A percentile compares a stretch with the other conserved stretches of the same genome.
These are phyloP conservation scores for Fusarium marasasianum DNA, from an alignment of 2,329 filamentous ascomycete species.

Conservation along the genomic window DNA sequence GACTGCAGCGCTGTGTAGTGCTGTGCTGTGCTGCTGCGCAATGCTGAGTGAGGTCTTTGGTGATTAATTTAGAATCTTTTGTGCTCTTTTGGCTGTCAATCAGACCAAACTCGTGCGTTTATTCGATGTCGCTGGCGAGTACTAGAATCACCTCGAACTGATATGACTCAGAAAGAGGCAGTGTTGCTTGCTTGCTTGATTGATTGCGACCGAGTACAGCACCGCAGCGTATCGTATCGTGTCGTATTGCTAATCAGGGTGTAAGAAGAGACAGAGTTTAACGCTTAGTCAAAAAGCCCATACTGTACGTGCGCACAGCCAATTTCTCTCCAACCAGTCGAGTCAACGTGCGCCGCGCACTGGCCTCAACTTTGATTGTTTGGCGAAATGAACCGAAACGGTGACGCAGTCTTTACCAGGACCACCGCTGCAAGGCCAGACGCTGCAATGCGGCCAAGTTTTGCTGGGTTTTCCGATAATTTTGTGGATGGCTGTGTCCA, in stretches of 20 bases:
- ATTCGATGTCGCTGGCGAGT: slow-evolving; percentile 1
- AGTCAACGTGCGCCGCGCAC: slow-evolving; percentile 39
- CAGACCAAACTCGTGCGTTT: not conserved
- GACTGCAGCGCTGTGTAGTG: not conserved
- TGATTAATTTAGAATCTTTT: slow-evolving; percentile 7
- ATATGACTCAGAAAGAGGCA: slow-evolving; percentile 32
- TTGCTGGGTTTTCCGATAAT: slow-evolving; percentile 25
- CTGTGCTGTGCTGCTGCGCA: slow-evolving; percentile 1
- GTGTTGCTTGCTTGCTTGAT: slow-evolving; percentile 18
- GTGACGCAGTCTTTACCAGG: slow-evolving; percentile 38
- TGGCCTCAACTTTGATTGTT: slow-evolving; percentile 26
- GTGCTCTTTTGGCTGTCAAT: not conserved
- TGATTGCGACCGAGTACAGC: not conserved
- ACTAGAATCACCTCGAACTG: slow-evolving; percentile 15
- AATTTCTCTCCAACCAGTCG: slow-evolving; percentile 28
- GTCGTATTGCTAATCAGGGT: slow-evolving; percentile 35
- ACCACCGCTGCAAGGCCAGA: slow-evolving; percentile 31
- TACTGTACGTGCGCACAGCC: slow-evolving; percentile 20
- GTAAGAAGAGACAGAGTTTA: slow-evolving; percentile 23
- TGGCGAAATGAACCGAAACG: slow-evolving; percentile 38
- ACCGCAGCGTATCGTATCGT: not conserved
- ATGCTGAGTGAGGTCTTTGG: not conserved
- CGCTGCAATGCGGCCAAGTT: slow-evolving; percentile 36
- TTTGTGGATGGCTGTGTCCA: slow-evolving; percentile 25
- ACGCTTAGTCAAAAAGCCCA: slow-evolving; percentile 40